Evolutionary conservation across 306 rosid genomes (phyloP).

Genomic region (Macrotyloma uniflorum): DNA sequence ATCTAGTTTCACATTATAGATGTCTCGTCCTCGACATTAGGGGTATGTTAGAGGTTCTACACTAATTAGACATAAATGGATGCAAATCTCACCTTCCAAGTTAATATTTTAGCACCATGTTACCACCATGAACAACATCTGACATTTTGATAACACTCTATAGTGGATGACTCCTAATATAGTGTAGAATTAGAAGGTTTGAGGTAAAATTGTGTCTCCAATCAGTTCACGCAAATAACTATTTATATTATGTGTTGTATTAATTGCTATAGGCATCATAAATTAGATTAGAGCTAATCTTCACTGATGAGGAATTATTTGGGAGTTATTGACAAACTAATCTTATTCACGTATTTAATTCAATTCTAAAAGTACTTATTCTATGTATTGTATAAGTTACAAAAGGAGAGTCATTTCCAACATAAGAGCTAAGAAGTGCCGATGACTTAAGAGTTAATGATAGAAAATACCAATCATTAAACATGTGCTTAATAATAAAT

Average conservation of each 20-base stretch:
- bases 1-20: too few relatives aligned
- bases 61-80: too few relatives aligned
- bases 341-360: not conserved
- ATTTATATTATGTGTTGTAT: not conserved
- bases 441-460: not conserved
- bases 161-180: not conserved
- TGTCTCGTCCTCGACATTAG: too few relatives aligned
- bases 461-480: not conserved
- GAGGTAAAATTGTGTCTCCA: not conserved
- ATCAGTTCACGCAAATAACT: not conserved
- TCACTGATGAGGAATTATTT: not conserved
- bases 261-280: not conserved
- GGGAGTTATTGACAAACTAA: not conserved
- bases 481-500: not conserved
- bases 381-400: not conserved
- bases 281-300: not conserved
- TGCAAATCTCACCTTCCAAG: too few relatives aligned
- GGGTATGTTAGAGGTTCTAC: too few relatives aligned
- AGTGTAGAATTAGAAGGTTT: not conserved
- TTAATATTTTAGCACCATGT: not conserved
- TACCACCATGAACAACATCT: not conserved
- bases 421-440: not conserved
- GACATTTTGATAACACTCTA: not conserved
- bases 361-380: not conserved
- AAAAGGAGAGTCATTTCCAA: slow-evolving; percentile 2